Evolutionary conservation across 108 stramenopile genomes (phyloP).

Genomic region (Cylindrotheca closterium): DNA sequence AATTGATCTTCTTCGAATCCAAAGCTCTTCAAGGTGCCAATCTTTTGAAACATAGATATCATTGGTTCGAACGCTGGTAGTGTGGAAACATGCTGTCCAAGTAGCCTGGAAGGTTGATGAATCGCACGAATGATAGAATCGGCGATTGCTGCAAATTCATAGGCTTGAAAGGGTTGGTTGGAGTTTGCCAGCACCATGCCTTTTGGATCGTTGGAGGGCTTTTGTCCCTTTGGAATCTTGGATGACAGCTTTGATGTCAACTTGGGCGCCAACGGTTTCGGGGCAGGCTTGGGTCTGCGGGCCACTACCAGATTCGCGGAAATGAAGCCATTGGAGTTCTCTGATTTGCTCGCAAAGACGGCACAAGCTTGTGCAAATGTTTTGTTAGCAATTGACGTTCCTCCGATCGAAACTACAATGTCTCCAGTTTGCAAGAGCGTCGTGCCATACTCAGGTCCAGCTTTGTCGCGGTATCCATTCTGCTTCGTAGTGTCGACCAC

Average conservation of each 20-base stretch:
- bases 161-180: background rate
- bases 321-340: constrained; percentile 3
- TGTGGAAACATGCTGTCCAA: constrained; percentile 5
- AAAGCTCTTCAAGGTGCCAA: constrained; percentile 6
- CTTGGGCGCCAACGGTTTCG: background rate
- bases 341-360: constrained; percentile 32
- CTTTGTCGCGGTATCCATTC: constrained; percentile 23
- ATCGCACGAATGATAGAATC: constrained; percentile 20
- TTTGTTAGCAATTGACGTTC: constrained; percentile 38
- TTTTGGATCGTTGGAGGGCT: background rate
- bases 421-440: constrained; percentile 54
- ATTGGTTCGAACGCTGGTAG: background rate
- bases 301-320: constrained; percentile 27
- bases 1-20: background rate
- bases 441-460: background rate
- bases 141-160: constrained; percentile 19
- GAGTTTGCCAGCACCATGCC: background rate
- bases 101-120: constrained; percentile 7
- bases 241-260: background rate
- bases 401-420: constrained; percentile 64
- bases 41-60: constrained; percentile 3
- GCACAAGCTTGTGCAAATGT: constrained; percentile 56
- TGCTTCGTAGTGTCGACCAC: constrained; percentile 55
- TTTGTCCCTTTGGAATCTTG: background rate
- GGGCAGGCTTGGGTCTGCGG: constrained; percentile 15